A percentile compares a stretch with the other conserved stretches of the same genome.
These are phyloP conservation scores for Sicyos edulis DNA, from an alignment of 306 rosid genomes.

Conservation along the genomic window DNA sequence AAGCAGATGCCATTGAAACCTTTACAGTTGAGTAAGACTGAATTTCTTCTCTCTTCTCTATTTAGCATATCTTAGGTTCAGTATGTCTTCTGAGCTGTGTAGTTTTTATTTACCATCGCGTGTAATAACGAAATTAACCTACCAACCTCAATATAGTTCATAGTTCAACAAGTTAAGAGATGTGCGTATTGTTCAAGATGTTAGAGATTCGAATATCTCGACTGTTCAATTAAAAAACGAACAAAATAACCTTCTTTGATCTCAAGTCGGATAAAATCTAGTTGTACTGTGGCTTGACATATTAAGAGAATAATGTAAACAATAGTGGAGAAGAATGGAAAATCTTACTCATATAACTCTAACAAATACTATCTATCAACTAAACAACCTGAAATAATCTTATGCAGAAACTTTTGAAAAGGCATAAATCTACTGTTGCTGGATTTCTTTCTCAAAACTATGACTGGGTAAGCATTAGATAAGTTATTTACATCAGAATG, in stretches of 20 bases:
- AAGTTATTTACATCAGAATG: not conserved
- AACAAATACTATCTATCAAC: not conserved
- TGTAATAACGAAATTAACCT: not conserved
- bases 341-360: no score
- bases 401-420: slow-evolving; percentile 39
- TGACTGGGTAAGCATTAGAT: slow-evolving; percentile 32
- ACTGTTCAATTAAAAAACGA: not conserved
- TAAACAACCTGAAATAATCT: not conserved
- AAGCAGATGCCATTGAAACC: slow-evolving; percentile 38
- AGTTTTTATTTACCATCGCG: not conserved
- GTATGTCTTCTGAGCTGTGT: not conserved
- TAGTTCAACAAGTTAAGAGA: not conserved
- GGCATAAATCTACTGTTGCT: slow-evolving; percentile 44
- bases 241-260: not conserved
- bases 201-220: not conserved
- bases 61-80: slow-evolving; percentile 2
- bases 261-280: not conserved
- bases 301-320: no score
- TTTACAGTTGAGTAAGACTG: slow-evolving; percentile 27
- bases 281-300: not conserved
- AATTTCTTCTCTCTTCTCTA: slow-evolving; percentile 9
- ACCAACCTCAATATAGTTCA: not conserved
- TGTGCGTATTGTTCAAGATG: not conserved
- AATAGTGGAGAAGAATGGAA: no score
- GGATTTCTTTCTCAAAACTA: slow-evolving; percentile 33